phyloP scores from a whole-genome alignment of 306 rosid genomes.

The Ormosia emarginata region DNA sequence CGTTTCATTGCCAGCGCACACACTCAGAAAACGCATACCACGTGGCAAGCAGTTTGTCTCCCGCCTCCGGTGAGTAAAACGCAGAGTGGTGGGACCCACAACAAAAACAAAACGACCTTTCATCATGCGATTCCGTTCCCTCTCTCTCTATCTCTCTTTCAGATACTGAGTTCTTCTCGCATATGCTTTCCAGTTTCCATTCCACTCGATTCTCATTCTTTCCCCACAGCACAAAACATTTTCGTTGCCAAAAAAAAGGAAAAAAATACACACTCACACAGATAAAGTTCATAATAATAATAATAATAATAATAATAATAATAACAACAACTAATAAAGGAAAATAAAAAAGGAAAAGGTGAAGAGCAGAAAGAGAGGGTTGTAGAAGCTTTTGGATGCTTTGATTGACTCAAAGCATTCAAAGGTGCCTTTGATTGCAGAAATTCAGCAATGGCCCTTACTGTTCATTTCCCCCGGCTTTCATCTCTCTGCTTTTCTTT shows the following conservation, averaged over 20 bases:
- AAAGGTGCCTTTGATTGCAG: conserved; percentile 32
- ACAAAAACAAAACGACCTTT: not conserved
- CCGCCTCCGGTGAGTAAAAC: not conserved
- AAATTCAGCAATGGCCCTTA: conserved; percentile 45
- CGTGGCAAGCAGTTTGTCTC: conserved; percentile 37
- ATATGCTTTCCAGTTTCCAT: conserved; percentile 32
- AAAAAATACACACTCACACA: not conserved
- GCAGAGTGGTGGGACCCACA: conserved; percentile 37
- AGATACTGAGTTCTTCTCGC: conserved; percentile 24
- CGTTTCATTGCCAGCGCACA: conserved; percentile 27
- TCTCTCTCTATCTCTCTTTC: not conserved
- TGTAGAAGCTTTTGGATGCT: conserved; percentile 43
- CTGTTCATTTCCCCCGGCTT: conserved; percentile 39
- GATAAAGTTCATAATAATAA: not conserved
- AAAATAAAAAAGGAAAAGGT: not conserved
- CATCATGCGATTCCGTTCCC: conserved; percentile 23
- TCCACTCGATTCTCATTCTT: not conserved
- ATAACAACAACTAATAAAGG: not conserved
- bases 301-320: too few species aligned
- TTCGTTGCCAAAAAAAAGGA: not conserved
- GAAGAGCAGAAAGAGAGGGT: conserved; percentile 8
- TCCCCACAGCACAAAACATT: not conserved
- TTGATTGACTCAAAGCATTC: conserved; percentile 43
- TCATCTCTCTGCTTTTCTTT: conserved; percentile 49
- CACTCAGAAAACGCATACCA: not conserved